A percentile compares a stretch with the other conserved stretches of the same genome.
Evolutionary conservation across 2,329 filamentous ascomycete species (phyloP).

Genomic region (Penicillium paneum): DNA sequence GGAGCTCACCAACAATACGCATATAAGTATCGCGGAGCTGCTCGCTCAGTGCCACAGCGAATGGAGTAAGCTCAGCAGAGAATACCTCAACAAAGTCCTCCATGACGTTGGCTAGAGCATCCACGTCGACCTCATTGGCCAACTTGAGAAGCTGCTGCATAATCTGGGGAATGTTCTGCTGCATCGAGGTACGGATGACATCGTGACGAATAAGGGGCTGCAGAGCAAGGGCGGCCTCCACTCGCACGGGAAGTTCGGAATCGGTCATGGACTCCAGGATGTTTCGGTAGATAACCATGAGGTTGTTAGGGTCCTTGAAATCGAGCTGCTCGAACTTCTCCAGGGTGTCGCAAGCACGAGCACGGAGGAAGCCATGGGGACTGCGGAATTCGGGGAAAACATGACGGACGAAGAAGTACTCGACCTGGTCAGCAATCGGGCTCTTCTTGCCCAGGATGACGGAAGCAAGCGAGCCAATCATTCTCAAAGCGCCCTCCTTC

Average conservation of each 20-base stretch:
- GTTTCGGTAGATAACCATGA: conserved; percentile 92
- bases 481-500: conserved; percentile 92
- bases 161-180: conserved; percentile 95
- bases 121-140: conserved; percentile 96
- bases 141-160: conserved; percentile 98
- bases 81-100: conserved; percentile 99
- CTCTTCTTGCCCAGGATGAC: conserved; percentile 98
- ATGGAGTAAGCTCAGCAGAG: conserved; percentile 92
- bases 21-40: conserved; percentile 95
- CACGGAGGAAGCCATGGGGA: conserved; percentile 84
- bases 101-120: conserved; percentile 97
- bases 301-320: conserved; percentile 94
- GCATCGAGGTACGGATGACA: conserved; percentile 90
- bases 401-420: conserved; percentile 97
- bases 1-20: conserved; percentile 82
- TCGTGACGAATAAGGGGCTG: conserved; percentile 96
- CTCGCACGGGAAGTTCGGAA: conserved; percentile 84
- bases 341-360: conserved; percentile 91
- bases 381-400: conserved; percentile 98
- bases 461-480: conserved; percentile 92
- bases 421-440: conserved; percentile 93
- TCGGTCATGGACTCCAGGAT: conserved; percentile 98
- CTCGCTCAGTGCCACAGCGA: conserved; percentile 92
- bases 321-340: conserved; percentile 98
- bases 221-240: conserved; percentile 88